These are phyloP conservation scores for Mallotus japonicus DNA, from an alignment of 441 rosid genomes.

Conservation along the genomic window DNA sequence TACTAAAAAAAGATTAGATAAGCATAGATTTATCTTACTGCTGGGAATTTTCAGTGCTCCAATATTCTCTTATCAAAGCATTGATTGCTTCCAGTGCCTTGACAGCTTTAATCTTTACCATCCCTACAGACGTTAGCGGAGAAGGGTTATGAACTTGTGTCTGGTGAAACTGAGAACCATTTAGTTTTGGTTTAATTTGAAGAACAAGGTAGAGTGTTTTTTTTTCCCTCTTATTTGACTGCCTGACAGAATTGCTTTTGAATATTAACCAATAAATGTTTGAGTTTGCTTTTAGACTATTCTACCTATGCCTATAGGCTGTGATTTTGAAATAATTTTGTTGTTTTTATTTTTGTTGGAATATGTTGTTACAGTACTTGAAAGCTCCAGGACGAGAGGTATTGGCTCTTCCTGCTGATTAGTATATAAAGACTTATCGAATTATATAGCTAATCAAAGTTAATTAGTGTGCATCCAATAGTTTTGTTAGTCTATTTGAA, in stretches of 20 bases:
- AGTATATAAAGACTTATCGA: too few relatives aligned
- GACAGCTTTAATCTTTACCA: background rate
- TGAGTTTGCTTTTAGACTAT: background rate
- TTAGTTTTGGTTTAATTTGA: slow-evolving; percentile 91
- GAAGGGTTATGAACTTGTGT: slow-evolving; percentile 87
- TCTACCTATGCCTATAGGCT: background rate
- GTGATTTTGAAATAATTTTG: too few relatives aligned
- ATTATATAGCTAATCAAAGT: too few relatives aligned
- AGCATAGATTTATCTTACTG: background rate
- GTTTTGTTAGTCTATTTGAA: too few relatives aligned
- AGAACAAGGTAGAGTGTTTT: slow-evolving; percentile 59
- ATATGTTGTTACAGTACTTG: too few relatives aligned
- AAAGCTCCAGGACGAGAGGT: too few relatives aligned
- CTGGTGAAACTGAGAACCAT: slow-evolving; percentile 98
- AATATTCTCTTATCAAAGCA: background rate
- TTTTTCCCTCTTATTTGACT: slow-evolving; percentile 12
- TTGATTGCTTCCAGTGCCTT: background rate
- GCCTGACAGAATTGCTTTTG: background rate
- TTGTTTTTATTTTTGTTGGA: too few relatives aligned
- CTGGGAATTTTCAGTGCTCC: background rate
- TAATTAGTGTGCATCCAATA: too few relatives aligned
- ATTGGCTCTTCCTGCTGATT: too few relatives aligned
- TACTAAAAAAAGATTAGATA: slow-evolving; percentile 4
- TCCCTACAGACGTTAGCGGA: slow-evolving; percentile 57
- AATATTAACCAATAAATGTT: background rate